phyloP scores from a whole-genome alignment of 2,329 filamentous ascomycete genomes.

The Trichoderma gracile region DNA sequence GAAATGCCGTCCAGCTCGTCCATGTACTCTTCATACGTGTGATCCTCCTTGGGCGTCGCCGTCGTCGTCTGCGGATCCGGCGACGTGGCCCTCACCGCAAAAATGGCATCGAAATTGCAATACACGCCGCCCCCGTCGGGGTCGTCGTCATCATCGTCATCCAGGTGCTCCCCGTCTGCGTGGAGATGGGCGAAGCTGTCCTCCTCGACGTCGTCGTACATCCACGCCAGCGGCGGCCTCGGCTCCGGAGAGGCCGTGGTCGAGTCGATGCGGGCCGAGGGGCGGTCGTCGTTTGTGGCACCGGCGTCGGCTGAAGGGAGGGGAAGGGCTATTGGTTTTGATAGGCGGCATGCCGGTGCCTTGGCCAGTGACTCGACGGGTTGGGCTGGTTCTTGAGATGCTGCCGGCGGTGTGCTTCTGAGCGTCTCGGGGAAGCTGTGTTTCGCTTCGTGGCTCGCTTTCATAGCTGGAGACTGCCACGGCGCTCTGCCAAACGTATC shows the following conservation, averaged over 20 bases:
- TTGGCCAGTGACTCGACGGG: conserved; percentile 27
- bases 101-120: conserved; percentile 52
- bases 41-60: conserved; percentile 35
- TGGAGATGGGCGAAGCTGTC: conserved; percentile 53
- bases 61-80: conserved; percentile 29
- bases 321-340: conserved; percentile 36
- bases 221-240: conserved; percentile 29
- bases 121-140: conserved; percentile 52
- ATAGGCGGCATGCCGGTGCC: conserved; percentile 33
- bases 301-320: conserved; percentile 34
- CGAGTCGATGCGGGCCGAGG: conserved; percentile 37
- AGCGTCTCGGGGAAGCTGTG: neutral
- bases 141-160: conserved; percentile 52
- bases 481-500: conserved; percentile 29
- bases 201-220: conserved; percentile 42
- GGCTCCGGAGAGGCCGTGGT: conserved; percentile 40
- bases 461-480: conserved; percentile 32
- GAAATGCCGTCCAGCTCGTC: conserved; percentile 59
- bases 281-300: conserved; percentile 34
- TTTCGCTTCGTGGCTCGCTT: conserved; percentile 30
- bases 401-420: neutral
- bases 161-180: conserved; percentile 48
- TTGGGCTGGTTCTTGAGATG: neutral
- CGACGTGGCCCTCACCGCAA: conserved; percentile 31
- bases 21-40: conserved; percentile 56